These are phyloP conservation scores for Venturia effusa DNA, from an alignment of 2,329 filamentous ascomycete genomes.

Conservation along the genomic window DNA sequence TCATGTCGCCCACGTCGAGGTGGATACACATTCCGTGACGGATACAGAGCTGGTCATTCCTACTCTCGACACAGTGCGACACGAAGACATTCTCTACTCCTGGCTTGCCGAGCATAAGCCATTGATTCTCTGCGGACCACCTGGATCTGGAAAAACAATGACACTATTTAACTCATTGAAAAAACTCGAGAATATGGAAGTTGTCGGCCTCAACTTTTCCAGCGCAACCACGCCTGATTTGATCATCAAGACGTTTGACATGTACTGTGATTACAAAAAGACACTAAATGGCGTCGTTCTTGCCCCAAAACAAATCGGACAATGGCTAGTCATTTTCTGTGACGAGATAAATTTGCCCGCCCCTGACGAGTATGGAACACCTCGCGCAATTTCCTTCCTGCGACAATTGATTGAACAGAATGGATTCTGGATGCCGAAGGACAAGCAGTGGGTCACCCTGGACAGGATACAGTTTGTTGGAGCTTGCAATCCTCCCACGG, in stretches of 20 bases:
- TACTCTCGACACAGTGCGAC: slow-evolving; percentile 90
- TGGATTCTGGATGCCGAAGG: slow-evolving; percentile 95
- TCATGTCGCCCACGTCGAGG: slow-evolving; percentile 86
- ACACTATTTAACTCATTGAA: slow-evolving; percentile 94
- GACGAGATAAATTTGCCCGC: slow-evolving; percentile 99
- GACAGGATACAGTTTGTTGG: slow-evolving; percentile 98
- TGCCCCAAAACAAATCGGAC: slow-evolving; percentile 89
- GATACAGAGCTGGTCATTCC: slow-evolving; percentile 98
- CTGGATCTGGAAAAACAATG: slow-evolving; percentile 99
- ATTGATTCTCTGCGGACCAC: slow-evolving; percentile 87
- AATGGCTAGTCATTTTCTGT: slow-evolving; percentile 97
- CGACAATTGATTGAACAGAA: slow-evolving; percentile 97
- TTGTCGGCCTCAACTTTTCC: slow-evolving; percentile 97
- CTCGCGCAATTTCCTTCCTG: slow-evolving; percentile 93
- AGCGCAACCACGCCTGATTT: slow-evolving; percentile 96
- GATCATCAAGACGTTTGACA: slow-evolving; percentile 97
- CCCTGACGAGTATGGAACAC: slow-evolving; percentile 94
- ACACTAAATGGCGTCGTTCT: slow-evolving; percentile 92
- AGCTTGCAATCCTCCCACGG: slow-evolving; percentile 95
- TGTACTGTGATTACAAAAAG: slow-evolving; percentile 99
- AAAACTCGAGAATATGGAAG: slow-evolving; percentile 97
- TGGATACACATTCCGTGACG: slow-evolving; percentile 96
- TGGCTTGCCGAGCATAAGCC: slow-evolving; percentile 99
- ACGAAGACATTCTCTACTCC: slow-evolving; percentile 98
- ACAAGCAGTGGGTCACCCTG: slow-evolving; percentile 95